These are phyloP conservation scores for Pseudopyricularia cyperi DNA, from an alignment of 2,329 filamentous ascomycete species.

Conservation along the genomic window DNA sequence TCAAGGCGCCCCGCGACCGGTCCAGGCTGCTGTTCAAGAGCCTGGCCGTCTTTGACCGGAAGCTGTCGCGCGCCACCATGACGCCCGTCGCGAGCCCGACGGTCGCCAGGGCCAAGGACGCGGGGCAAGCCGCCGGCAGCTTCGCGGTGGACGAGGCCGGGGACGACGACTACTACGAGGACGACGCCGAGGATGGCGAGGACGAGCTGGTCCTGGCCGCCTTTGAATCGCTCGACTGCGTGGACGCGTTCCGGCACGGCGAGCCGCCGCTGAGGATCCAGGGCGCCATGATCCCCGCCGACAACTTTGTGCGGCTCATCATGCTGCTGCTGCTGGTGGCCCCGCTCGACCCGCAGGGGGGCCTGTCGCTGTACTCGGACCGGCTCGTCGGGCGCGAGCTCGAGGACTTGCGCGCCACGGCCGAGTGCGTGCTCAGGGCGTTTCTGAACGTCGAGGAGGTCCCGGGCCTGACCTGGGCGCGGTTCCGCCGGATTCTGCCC, in stretches of 20 bases:
- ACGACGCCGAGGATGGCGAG: constrained; percentile 20
- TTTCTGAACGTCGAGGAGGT: constrained; percentile 53
- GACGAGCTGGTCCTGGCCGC: constrained; percentile 55
- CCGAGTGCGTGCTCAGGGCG: constrained; percentile 51
- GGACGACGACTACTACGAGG: constrained; percentile 26
- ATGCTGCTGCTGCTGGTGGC: constrained; percentile 58
- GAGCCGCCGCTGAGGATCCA: constrained; percentile 35
- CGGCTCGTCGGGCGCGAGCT: constrained; percentile 43
- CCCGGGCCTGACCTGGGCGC: constrained; percentile 47
- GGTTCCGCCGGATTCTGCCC: constrained; percentile 47
- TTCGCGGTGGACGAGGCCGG: constrained; percentile 33
- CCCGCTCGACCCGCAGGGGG: constrained; percentile 52
- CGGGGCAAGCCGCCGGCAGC: constrained; percentile 14
- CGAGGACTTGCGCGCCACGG: constrained; percentile 43
- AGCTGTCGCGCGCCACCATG: constrained; percentile 23
- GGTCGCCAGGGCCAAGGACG: not conserved
- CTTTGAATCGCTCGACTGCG: constrained; percentile 52
- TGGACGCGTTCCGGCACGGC: constrained; percentile 44
- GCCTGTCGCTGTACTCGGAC: constrained; percentile 44
- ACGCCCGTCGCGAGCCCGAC: constrained; percentile 7
- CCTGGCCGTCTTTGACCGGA: constrained; percentile 57
- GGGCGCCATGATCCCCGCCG: constrained; percentile 58
- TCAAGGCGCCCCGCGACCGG: constrained; percentile 44
- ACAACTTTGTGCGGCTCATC: constrained; percentile 58
- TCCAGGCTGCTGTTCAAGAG: constrained; percentile 57